phyloP scores from a whole-genome alignment of 331 rosid species.

The Pyrus hybrid region DNA sequence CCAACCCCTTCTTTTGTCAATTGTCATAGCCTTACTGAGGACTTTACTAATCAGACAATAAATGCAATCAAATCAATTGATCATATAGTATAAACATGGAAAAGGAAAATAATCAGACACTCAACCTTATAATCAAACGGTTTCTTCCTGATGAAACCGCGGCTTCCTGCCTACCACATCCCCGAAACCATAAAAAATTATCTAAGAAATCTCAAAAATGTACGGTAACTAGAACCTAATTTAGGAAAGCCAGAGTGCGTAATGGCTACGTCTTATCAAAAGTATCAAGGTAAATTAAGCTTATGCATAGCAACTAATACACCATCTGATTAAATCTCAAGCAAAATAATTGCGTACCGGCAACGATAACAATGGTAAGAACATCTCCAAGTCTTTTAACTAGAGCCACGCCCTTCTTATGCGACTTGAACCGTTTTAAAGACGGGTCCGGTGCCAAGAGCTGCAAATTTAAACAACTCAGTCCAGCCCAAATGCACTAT shows the following conservation, averaged over 20 bases:
- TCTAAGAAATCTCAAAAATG: not conserved
- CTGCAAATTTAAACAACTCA: constrained; percentile 37
- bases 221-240: not conserved
- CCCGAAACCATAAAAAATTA: not conserved
- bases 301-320: not conserved
- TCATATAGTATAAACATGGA: not conserved
- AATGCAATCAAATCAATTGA: not conserved
- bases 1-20: not conserved
- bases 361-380: constrained; percentile 62
- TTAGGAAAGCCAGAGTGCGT: not conserved
- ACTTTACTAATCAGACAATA: not conserved
- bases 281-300: not conserved
- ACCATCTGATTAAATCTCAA: not conserved
- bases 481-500: not conserved
- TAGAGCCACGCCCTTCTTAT: constrained; percentile 48
- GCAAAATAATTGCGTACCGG: constrained; percentile 42
- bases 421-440: constrained; percentile 73
- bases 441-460: constrained; percentile 71
- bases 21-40: not conserved
- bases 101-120: not conserved
- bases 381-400: constrained; percentile 62
- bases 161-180: not conserved
- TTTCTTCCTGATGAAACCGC: not conserved
- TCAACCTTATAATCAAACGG: not conserved
- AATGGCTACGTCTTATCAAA: not conserved